Evolutionary conservation across 768 basidiomycete genomes (phyloP), one percentile per base, ranked within the genome.

Genomic region (Nidularia sp.): DNA sequence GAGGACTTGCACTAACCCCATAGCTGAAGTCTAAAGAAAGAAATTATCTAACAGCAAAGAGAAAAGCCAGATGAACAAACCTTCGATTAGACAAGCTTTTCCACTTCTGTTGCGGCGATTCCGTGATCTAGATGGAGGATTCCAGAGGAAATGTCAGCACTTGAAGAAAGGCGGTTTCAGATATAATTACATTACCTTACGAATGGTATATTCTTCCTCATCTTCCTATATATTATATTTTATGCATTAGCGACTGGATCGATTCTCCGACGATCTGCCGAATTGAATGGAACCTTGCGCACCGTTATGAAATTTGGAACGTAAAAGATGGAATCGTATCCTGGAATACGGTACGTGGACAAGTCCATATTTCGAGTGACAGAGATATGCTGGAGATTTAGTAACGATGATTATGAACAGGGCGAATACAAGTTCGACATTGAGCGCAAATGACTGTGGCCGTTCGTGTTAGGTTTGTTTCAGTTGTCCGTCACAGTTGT

Each of bases 51-150:
- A 5, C 12, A 33, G 7, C 22, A 25, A 31, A 48, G n/a, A 15
- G 18, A 42, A 29, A 41, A 7, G 43, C 39, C 13, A 43, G 35
- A 53, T 39, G 12, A 56, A 70, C 81, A 57, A 62, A 84, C 83
- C 91, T 77, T 52, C 90, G 77, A 57, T 88, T 88, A 3, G 78
- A 72, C 8, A 91, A 72, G 9, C 75, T 79, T 65, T 86, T 93
- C 93, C 93, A 95, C 63, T 81, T 88, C 29, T 81, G 84, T 59
- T 81, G 83, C n/a, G 92, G 87, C 2, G 85, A 80, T 57, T 89
- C 89, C 39, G 69, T 62, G 54, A 95, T 90, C 93, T 95, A 53
- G 50, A 34, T 33, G 35, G 44, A 35, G 49, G 48, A 49, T 42
- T 34, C 45, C 48, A 48, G 33, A 48, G 50, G 34, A 54, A 45